Conservation (phyloP, 805 yeast genomes). For the Starmerella sirachaensis region DNA sequence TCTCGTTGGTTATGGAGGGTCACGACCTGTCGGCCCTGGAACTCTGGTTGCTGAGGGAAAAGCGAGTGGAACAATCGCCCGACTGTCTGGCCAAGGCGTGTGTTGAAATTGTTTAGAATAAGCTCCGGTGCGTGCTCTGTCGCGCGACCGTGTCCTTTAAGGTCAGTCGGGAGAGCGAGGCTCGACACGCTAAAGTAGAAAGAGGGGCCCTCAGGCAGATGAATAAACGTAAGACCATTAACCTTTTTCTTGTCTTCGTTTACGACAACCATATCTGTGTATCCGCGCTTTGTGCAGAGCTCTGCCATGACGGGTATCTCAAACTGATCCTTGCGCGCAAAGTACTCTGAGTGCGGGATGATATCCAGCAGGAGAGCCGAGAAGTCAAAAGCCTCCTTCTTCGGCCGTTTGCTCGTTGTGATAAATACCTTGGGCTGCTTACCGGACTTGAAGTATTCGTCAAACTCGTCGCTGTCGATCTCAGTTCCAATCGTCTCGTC, state of each 20-base stretch:
- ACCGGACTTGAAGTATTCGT: constrained; percentile 40
- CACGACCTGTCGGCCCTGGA: constrained; percentile 90
- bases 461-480: constrained; percentile 43
- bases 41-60: constrained; percentile 86
- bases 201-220: constrained; percentile 91
- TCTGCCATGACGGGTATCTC: constrained; percentile 77
- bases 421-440: constrained; percentile 74
- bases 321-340: constrained; percentile 76
- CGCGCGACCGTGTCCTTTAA: constrained; percentile 80
- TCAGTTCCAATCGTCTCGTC: constrained; percentile 62
- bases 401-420: constrained; percentile 81
- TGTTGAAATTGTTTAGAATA: constrained; percentile 80
- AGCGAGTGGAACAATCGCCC: constrained; percentile 84
- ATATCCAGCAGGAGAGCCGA: constrained; percentile 76
- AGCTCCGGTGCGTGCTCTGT: constrained; percentile 88
- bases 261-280: constrained; percentile 75
- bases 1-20: constrained; percentile 96
- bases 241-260: constrained; percentile 91
- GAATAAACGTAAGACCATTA: constrained; percentile 84
- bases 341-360: constrained; percentile 73
- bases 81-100: constrained; percentile 85
- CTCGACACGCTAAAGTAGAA: constrained; percentile 81
- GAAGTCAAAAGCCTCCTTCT: constrained; percentile 77
- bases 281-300: constrained; percentile 69
- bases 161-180: constrained; percentile 57